phyloP scores from a whole-genome alignment of 2,329 filamentous ascomycete species.

The Blastomyces silverae region DNA sequence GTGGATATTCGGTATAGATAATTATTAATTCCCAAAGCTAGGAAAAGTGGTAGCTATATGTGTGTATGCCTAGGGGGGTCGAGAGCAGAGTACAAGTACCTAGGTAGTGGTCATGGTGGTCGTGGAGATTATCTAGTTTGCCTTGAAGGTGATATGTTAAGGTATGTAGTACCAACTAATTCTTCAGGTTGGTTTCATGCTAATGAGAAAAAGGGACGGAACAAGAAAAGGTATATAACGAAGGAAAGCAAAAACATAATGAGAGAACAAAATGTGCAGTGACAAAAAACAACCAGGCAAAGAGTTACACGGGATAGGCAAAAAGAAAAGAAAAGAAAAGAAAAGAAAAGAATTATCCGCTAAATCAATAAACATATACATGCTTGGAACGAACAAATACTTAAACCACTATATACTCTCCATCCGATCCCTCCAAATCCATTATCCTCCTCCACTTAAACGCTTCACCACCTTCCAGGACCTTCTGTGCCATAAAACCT shows the following conservation, averaged over 20 bases:
- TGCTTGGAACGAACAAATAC: neutral
- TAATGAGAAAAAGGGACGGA: neutral
- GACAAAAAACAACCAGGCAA: neutral
- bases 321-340: too few species aligned
- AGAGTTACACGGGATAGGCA: neutral
- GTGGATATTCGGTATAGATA: too few species aligned
- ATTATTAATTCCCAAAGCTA: too few species aligned
- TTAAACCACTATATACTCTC: constrained; percentile 35
- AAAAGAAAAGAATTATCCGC: neutral
- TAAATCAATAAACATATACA: neutral
- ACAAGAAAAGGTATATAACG: neutral
- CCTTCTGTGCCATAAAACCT: constrained; percentile 3
- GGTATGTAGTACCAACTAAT: too few species aligned
- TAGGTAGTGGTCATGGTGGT: too few species aligned
- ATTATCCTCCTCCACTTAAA: constrained; percentile 31
- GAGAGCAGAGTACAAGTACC: too few species aligned
- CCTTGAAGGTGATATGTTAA: too few species aligned
- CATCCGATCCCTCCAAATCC: constrained; percentile 25
- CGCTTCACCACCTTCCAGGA: constrained; percentile 18
- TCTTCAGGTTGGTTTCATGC: neutral
- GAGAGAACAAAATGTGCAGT: neutral
- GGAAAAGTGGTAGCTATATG: too few species aligned
- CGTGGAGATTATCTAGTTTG: too few species aligned
- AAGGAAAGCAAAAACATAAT: neutral
- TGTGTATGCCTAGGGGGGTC: too few species aligned